Evolutionary conservation across 2,329 filamentous ascomycete genomes (phyloP), one percentile per base, ranked within the genome.

Genomic region (Akanthomyces uredinophilus): DNA sequence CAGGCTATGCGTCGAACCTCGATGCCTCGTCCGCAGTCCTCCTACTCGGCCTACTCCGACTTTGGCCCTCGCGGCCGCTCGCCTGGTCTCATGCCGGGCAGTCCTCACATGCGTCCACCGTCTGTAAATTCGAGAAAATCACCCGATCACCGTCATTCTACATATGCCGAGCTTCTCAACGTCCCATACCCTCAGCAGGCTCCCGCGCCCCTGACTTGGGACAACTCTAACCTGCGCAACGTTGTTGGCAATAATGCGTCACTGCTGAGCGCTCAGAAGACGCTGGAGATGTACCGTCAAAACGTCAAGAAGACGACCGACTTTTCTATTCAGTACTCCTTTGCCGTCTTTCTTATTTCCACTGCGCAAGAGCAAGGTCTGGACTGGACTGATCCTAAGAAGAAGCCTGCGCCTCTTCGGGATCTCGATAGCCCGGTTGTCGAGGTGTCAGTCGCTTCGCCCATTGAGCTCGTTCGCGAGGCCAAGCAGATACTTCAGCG

Each of bases 241-340:
- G 87, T 85, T 18, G 87, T 99, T 27, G 95, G 95, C 50, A 89
- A 86, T 71, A 96, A 96, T 77, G 94, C 94, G 4, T 96, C 93
- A 22, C 82, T 99, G 14, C 83, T 99, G 35, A 93, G 92, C 70
- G 89, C 91, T 39, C 91, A 94, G 71, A 93, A 98, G 77, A 99
- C 95, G 1, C 84, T 99, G 54, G 93, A 98, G 61, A 97, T 98
- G 94, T 99, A 99, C 74, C 86, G 94, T 50, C 88, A 89, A 61
- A 99, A 98, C 71, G 91, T 97, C 63, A 98, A 97, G 79, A 99
- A 99, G 79, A 96, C 95, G 3, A 95, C 90, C 65, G 92, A 97
- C 74, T 83, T 88, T 18, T 88, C 90, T 4, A 90, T 96, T 39
- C 92, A 97, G 74, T 98, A 98, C 74, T 95, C 96, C 35, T 98